Conservation (phyloP, 441 rosid species). For the Cnidoscolus chayamansa region DNA sequence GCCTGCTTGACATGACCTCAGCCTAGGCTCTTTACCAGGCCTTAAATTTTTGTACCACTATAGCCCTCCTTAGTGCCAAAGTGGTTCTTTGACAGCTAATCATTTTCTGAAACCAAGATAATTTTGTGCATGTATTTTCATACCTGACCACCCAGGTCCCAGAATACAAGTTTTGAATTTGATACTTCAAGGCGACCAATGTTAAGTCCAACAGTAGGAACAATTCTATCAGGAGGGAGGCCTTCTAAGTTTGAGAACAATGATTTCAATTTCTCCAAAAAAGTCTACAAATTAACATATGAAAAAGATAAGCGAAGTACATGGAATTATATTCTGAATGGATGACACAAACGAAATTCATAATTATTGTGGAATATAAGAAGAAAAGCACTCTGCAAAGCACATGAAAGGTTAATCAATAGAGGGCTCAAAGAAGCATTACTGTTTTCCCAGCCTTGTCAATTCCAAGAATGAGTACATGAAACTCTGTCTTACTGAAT, state of each 20-base stretch:
- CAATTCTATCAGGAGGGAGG: slow-evolving; percentile 92
- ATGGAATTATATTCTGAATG: slow-evolving; percentile 2
- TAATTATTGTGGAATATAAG: background rate
- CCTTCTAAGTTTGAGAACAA: slow-evolving; percentile 74
- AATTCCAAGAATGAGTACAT: slow-evolving; percentile 93
- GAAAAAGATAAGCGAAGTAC: slow-evolving; percentile 8
- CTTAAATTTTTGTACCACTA: background rate
- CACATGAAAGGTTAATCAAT: background rate
- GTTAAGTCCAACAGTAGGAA: slow-evolving; percentile 96
- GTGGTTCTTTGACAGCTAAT: background rate
- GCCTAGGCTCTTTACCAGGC: background rate
- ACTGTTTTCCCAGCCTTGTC: slow-evolving; percentile 98
- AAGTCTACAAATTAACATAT: slow-evolving; percentile 46
- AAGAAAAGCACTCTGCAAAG: background rate
- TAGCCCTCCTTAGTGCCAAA: background rate
- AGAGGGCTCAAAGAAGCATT: slow-evolving; percentile 23
- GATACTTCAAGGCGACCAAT: slow-evolving; percentile 84
- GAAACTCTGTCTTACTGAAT: slow-evolving; percentile 84
- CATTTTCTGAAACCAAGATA: background rate
- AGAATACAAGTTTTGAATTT: slow-evolving; percentile 80
- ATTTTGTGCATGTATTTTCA: background rate
- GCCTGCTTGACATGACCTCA: background rate
- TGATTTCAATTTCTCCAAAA: slow-evolving; percentile 91
- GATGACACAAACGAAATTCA: background rate
- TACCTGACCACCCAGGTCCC: slow-evolving; percentile 99